Base-by-base conservation (phyloP, 768 basidiomycete species). In the Pulveroboletus frians region DNA sequence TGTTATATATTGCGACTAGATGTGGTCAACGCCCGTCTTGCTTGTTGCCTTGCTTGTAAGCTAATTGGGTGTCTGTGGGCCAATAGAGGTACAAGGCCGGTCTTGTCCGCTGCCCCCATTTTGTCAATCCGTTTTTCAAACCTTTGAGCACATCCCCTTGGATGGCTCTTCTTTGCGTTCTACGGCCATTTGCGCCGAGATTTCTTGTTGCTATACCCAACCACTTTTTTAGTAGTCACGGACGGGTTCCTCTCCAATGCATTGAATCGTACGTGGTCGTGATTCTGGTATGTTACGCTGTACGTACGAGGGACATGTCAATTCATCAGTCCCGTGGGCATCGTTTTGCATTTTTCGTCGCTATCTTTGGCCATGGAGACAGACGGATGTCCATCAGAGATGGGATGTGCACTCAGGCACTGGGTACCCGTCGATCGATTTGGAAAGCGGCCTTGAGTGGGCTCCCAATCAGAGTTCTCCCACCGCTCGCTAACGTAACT, bases 1-100 rank as follows among this genome's bases (percentile, higher is more conserved):
- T 55, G 60, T 79, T 14, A 77, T 77, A 37, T 80, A 52, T 57
- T 81, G 80, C 64, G 77, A 80, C 53, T 74, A 79, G 46, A 29
- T 43, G 15, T 37, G 31, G 41, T 18, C 34, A 38, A 5, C 26
- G n/a, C 4, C 9, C 32, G 8, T 35, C 13, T 13, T 23, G 13
- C 30, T 30, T 29, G 37, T 10, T n/a, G 5, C 8, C 15, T 43
- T 15, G 30, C 20, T 41, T 46, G 55, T 50, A 46, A 30, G 49
- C 29, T 31, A 39, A 47, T 46, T n/a, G 51, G 32, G 36, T 45
- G 45, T 32, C 45, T 47, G 51, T 45, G 47, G 54, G 61, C 43
- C 42, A 43, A 57, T 45, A 55, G 60, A 57, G 55, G 23, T 6
- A 26, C 23, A 26, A 26, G 23, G 58, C 66, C 35, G 64, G 61